Evolutionary conservation across 352 stramenopile species (phyloP), one percentile per base, ranked within the genome.

Genomic region (Peronosclerospora sorghi): DNA sequence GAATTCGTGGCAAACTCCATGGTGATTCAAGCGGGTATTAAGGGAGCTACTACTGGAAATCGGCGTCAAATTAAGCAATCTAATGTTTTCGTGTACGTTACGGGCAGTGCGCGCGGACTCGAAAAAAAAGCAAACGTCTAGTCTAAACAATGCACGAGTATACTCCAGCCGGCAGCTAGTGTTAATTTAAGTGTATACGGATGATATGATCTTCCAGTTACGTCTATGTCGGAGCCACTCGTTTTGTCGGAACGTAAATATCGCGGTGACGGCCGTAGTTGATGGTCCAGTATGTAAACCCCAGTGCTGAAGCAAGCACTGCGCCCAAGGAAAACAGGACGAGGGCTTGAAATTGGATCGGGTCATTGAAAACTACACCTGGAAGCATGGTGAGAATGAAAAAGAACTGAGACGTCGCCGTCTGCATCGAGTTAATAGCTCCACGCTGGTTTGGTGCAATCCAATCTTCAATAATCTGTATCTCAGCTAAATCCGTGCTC

Each of bases 381-480:
- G 75, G 40, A n/a, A 59, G 42, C 40, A 73, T 57, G 35, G 81
- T 77, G 13, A 74, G 39, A 24, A 84, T 70, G 63, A 68, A 84
- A 32, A 76, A 84, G 26, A 81, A 59, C 30, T 85, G 71, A 28
- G 59, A 83, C 32, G 65, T 69, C 21, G 73, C 73, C 8, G 61
- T 81, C 38, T 85, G 73, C 68, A 85, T 83, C 17, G 68, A 45
- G 41, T 81, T 81, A 52, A 83, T 75, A 4, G 55, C 54, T 2
- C 68, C 66, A 13, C 72, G 66, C 7, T 40, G 53, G 26, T 62
- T 56, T 20, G 62, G 58, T 23, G 69, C 62, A 42, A 83, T 68
- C 65, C 67, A 81, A 47, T 84, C 72, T 42, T 84, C 69, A 65
- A 83, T 83, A 26, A 81, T 67, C 54, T 85, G 73, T 12, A 66